phyloP scores from a whole-genome alignment of 2,329 filamentous ascomycete genomes.

The Ophiognomonia clavigignenti-juglandacearum region DNA sequence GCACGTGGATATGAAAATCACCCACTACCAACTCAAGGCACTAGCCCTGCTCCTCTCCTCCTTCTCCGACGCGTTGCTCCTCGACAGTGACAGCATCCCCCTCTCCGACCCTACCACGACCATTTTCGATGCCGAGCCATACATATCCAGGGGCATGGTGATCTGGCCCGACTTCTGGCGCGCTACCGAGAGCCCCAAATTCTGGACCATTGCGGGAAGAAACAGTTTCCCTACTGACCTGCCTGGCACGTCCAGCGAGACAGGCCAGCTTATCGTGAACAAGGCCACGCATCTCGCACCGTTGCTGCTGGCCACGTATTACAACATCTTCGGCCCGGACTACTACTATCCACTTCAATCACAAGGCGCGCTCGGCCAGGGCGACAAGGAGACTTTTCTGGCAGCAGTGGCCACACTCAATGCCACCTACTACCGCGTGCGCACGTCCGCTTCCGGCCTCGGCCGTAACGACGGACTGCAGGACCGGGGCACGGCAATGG shows the following conservation, averaged over 20 bases:
- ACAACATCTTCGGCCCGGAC: constrained; percentile 49
- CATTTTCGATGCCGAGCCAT: constrained; percentile 48
- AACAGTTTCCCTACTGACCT: constrained; percentile 24
- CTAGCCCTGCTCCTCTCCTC: constrained; percentile 54
- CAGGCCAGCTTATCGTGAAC: constrained; percentile 42
- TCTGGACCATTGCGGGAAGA: constrained; percentile 38
- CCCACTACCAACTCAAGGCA: constrained; percentile 48
- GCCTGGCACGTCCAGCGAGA: constrained; percentile 27
- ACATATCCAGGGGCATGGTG: constrained; percentile 45
- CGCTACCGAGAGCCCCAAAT: constrained; percentile 34
- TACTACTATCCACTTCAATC: constrained; percentile 45
- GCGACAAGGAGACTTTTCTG: constrained; percentile 45
- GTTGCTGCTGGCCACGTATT: constrained; percentile 46
- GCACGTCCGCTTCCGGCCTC: constrained; percentile 25
- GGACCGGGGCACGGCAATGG: constrained; percentile 23
- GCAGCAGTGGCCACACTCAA: constrained; percentile 38
- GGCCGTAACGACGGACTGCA: constrained; percentile 26
- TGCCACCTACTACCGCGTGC: constrained; percentile 34
- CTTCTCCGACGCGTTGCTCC: constrained; percentile 53
- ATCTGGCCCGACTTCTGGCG: constrained; percentile 54
- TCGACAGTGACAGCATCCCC: constrained; percentile 54
- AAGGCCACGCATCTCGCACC: constrained; percentile 41
- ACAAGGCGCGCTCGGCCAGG: constrained; percentile 37
- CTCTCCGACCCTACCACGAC: constrained; percentile 26
- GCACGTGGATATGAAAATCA: constrained; percentile 9